Base-by-base conservation (phyloP, 768 basidiomycete species). In the Lentinus brumalis region DNA sequence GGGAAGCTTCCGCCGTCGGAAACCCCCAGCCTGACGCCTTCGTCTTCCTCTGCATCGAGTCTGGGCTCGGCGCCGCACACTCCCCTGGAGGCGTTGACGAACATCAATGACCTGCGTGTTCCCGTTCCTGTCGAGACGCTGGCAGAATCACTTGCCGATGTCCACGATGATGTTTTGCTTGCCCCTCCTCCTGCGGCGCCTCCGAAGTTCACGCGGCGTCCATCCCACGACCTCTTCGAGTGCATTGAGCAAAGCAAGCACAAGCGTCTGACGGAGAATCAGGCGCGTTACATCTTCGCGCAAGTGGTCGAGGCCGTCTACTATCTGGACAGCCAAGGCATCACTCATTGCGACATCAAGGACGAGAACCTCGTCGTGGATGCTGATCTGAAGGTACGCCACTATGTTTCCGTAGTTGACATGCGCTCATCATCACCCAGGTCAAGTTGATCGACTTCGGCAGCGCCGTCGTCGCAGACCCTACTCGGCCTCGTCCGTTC, bases 371-470 rank as follows among this genome's bases (percentile, higher is more conserved):
- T 95, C 50, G 85, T 94, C 53, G 86, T 94, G 39, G 91, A 91
- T 74, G 78, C 76, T 72, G 76, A 89, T 63, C 79, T 92, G 63
- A 89, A 84, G 77, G 90, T 88, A 69, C 60, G 76, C 60, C 35
- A 40, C 45, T 38, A 30, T 41, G n/a, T 50, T 5, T 39, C 40
- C 26, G 14, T 30, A 49, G 26, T 55, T 51, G 26, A 32, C 41
- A n/a, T 50, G 46, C 42, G n/a, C 44, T 44, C 40, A 30, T 40
- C 30, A 16, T 41, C 21, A 50, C 51, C 41, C 71, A 93, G 88
- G 90, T 96, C 69, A 98, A 98, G 72, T 81, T 98, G 52, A 95
- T 98, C 69, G 96, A 98, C 76, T 98, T 98, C 72, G 96, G 96
- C 50, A 92, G 91, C 65, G 93, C 94, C 30, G 88, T 89, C 30